Base-by-base conservation (phyloP, 2,329 filamentous ascomycete genomes). In the Colletotrichum tropicicola region DNA sequence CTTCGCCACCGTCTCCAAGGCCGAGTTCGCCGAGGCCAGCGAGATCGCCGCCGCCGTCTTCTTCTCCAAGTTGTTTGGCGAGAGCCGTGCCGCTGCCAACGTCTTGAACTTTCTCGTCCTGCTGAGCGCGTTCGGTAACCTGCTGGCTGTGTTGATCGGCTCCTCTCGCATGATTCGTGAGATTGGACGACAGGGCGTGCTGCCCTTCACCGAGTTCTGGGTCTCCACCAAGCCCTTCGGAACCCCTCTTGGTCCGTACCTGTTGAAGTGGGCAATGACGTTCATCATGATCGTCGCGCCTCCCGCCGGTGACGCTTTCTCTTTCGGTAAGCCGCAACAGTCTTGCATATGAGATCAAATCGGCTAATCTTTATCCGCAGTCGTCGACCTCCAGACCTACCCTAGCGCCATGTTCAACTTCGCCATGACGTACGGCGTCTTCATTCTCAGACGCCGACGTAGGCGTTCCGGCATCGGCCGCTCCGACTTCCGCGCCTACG, bases 261-360 rank as follows among this genome's bases (percentile, higher is more conserved):
- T 82, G 2, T 67, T 90, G 4, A 87, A 88, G 70, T 90, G 86
- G 85, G 69, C 69, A 0, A 72, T 88, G 61, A 90, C 88, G 0
- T 71, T 87, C 2, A 69, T 90, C 45, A 87, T 90, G 84, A 89
- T 90, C 35, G 71, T 87, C 0, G 86, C 84, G 0, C 83, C 87
- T 0, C 87, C 88, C 0, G 85, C 87, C 1, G 88, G 89, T 1
- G 88, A 91, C 70, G 89, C 88, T 0, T 91, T 91, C 72, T 84
- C 86, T 63, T 90, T 90, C 68, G 78, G 83, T 84, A 70, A n/a
- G 75, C 35, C 21, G 5, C 47, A 2, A 5, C 15, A 28, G 19
- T 28, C 5, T 5, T 17, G 2, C 41, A 25, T 25, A 2, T 21
- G 6, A 19, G 39, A 21, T 7, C 1, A 1, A 17, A 43, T n/a